Percentiles rank a stretch among this genome's conserved stretches.
These are phyloP conservation scores for Boletus sp. DNA, from an alignment of 1,284 basidiomycete species.

Conservation along the genomic window DNA sequence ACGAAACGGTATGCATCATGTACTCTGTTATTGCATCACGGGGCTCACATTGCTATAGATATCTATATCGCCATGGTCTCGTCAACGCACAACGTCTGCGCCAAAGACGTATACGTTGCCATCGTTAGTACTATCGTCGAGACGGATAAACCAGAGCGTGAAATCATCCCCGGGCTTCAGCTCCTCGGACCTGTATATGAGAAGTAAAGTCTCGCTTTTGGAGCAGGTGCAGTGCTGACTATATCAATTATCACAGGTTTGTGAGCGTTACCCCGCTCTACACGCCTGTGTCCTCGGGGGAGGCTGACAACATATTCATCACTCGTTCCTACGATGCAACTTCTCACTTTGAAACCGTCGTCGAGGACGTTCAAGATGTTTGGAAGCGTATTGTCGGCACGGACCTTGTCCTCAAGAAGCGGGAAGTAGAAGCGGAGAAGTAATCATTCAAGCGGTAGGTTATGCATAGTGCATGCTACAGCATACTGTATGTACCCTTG, in stretches of 20 bases:
- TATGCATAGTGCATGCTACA: conserved; percentile 9
- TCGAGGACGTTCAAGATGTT: conserved; percentile 91
- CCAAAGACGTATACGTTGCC: conserved; percentile 92
- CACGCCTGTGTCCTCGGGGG: conserved; percentile 82
- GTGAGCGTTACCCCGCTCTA: conserved; percentile 88
- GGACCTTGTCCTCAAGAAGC: conserved; percentile 81
- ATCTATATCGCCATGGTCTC: conserved; percentile 99
- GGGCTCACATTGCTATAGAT: conserved; percentile 51
- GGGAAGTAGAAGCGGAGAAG: conserved; percentile 66
- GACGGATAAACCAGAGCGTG: conserved; percentile 89
- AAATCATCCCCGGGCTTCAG: conserved; percentile 89
- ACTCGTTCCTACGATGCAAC: conserved; percentile 99
- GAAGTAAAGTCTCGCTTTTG: conserved; percentile 57
- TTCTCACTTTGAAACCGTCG: conserved; percentile 98
- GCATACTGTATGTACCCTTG: conserved; percentile 11
- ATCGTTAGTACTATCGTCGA: conserved; percentile 99
- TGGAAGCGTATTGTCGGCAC: conserved; percentile 83
- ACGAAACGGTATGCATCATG: conserved; percentile 75
- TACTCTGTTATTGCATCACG: conserved; percentile 4
- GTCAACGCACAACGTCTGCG: conserved; percentile 95
- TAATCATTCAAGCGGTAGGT: conserved; percentile 33
- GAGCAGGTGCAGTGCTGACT: conserved; percentile 3
- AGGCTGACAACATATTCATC: conserved; percentile 90
- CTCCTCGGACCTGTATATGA: conserved; percentile 94
- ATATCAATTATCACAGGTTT: conserved; percentile 59